Percentiles rank a stretch among this genome's conserved stretches.
Conservation (phyloP, 768 basidiomycete species). For the Suillus occidentalis region DNA sequence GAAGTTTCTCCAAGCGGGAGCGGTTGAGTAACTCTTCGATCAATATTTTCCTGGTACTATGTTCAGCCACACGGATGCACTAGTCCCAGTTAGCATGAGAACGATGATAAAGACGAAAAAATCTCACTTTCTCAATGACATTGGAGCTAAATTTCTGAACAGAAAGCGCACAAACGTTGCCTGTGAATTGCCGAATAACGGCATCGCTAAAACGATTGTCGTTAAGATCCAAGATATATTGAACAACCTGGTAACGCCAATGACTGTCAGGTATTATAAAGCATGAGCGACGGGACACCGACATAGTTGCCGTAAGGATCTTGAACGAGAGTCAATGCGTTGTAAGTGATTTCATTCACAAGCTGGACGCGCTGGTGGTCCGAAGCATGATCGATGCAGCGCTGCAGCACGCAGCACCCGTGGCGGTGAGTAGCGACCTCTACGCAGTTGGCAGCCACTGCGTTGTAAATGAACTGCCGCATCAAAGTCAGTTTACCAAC, state of each 20-base stretch:
- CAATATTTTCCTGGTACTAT: constrained; percentile 88
- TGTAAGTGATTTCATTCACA: constrained; percentile 98
- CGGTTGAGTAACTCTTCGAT: constrained; percentile 96
- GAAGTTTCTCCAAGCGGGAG: constrained; percentile 89
- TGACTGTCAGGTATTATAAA: background rate
- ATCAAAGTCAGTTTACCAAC: background rate
- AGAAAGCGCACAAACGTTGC: constrained; percentile 95
- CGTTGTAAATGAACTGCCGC: constrained; percentile 93
- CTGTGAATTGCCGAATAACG: constrained; percentile 95
- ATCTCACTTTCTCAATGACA: constrained; percentile 88
- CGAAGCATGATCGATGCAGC: constrained; percentile 97
- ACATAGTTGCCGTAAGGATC: constrained; percentile 96
- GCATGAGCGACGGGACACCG: constrained; percentile 26
- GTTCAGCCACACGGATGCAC: constrained; percentile 94
- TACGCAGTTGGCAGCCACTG: constrained; percentile 97
- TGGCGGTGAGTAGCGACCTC: constrained; percentile 98
- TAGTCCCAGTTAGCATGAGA: constrained; percentile 20
- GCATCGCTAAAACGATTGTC: constrained; percentile 98
- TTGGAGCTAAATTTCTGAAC: constrained; percentile 99
- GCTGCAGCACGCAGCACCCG: constrained; percentile 96
- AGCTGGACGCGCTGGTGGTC: constrained; percentile 94
- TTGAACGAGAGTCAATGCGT: constrained; percentile 95
- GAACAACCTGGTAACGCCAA: constrained; percentile 66
- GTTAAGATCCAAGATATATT: constrained; percentile 98
- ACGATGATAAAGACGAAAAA: constrained; percentile 5